These are phyloP conservation scores for Pythium pectinolyticum DNA, from an alignment of 352 stramenopile genomes.

Conservation along the genomic window DNA sequence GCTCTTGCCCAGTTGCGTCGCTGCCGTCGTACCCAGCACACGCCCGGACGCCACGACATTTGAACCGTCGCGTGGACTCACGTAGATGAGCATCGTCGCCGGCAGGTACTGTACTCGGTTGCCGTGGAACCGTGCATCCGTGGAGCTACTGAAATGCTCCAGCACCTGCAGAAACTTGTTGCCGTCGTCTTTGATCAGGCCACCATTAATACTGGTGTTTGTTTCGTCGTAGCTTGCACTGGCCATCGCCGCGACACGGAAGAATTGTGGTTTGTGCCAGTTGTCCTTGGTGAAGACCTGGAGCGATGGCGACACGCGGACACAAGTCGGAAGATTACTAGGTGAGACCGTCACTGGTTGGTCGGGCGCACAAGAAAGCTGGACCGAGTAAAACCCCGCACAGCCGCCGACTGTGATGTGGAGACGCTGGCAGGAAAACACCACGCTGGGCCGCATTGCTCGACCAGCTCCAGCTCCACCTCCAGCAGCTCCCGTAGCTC, in stretches of 20 bases:
- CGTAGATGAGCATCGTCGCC: conserved; percentile 38
- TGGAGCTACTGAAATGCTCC: conserved; percentile 50
- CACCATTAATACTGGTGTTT: conserved; percentile 8
- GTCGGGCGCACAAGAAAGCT: conserved; percentile 42
- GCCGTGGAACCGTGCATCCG: conserved; percentile 50
- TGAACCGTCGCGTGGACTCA: conserved; percentile 45
- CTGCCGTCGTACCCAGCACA: conserved; percentile 13
- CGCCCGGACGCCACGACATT: conserved; percentile 41
- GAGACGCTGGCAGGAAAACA: conserved; percentile 38
- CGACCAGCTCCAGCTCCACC: too few species aligned
- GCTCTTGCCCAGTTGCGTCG: conserved; percentile 21
- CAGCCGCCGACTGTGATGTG: conserved; percentile 43
- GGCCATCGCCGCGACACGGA: conserved; percentile 45
- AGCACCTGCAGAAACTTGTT: conserved; percentile 34
- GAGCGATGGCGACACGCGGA: conserved; percentile 49
- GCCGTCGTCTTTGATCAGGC: conserved; percentile 24
- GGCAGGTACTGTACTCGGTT: conserved; percentile 42
- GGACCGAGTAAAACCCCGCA: conserved; percentile 56
- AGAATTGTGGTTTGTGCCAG: conserved; percentile 49
- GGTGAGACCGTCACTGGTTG: conserved; percentile 48
- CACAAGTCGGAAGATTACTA: conserved; percentile 44
- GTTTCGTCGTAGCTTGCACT: conserved; percentile 32
- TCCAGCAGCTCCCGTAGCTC: too few species aligned
- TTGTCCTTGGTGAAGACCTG: conserved; percentile 50
- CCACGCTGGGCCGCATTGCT: conserved; percentile 32